Evolutionary conservation across 1,139 yeast genomes (phyloP).

Genomic region (Candida sanyaensis): DNA sequence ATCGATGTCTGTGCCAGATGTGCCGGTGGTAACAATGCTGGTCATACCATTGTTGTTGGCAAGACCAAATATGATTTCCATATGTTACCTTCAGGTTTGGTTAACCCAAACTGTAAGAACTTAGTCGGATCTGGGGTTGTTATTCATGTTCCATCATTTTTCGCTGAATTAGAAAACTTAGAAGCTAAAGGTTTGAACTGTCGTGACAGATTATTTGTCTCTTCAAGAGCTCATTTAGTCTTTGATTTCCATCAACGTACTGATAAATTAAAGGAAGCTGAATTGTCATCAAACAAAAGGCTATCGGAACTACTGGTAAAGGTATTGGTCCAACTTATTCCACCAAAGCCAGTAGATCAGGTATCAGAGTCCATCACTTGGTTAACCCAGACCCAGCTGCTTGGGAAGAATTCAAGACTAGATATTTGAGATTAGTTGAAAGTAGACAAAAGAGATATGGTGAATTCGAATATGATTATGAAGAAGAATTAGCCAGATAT

Average conservation of each 20-base stretch:
- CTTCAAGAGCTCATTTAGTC: constrained; percentile 94
- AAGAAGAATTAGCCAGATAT: constrained; percentile 76
- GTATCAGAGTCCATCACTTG: constrained; percentile 94
- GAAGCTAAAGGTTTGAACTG: constrained; percentile 82
- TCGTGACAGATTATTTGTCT: constrained; percentile 77
- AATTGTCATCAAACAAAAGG: constrained; percentile 82
- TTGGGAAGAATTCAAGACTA: constrained; percentile 87
- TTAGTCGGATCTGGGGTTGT: constrained; percentile 97
- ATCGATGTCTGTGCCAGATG: constrained; percentile 97
- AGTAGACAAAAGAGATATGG: constrained; percentile 91
- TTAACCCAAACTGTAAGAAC: constrained; percentile 87
- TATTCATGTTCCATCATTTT: constrained; percentile 90
- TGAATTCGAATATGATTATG: constrained; percentile 83
- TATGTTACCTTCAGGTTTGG: constrained; percentile 96
- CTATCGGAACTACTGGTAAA: constrained; percentile 98
- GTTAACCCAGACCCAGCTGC: constrained; percentile 87
- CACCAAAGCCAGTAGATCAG: constrained; percentile 95
- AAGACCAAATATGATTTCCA: constrained; percentile 93
- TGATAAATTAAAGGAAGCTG: constrained; percentile 93
- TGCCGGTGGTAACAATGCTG: constrained; percentile 99
- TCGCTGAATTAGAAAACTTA: constrained; percentile 78
- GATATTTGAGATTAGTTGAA: constrained; percentile 73
- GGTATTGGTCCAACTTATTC: constrained; percentile 99
- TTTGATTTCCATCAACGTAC: constrained; percentile 98
- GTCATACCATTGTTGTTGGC: constrained; percentile 94